Base-by-base conservation (phyloP, 2,329 filamentous ascomycete species). In the Coniochaeta sp. region DNA sequence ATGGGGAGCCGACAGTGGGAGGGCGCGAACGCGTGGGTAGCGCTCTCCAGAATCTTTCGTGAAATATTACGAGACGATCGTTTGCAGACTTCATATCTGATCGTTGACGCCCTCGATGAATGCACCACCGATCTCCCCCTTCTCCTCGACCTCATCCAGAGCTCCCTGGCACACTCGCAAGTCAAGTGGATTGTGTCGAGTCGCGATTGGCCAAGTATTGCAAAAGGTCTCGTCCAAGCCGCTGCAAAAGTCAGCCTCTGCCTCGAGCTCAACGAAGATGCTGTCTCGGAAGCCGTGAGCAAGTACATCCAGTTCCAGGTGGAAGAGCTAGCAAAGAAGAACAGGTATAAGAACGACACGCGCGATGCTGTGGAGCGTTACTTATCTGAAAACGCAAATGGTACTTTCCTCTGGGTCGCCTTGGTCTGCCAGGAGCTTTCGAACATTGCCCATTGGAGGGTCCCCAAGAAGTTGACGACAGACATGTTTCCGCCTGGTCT, bases 41-140 rank as follows among this genome's bases (percentile, higher is more conserved):
- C 69, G 8, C 58, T 81, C 26, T 70, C 67, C 3, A 63, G 72
- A 9, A 73, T 80, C 12, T 71, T 81, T 11, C 60, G 19, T 1
- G 64, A 69, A 33, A 76, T 81, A 16, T 59, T 82, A 1, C 33
- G 70, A 33, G 74, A 78, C 58, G 62, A 66, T 1, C 62, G 24
- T 6, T 56, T 75, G 12, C 22, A 64, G 6, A 65, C 5, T 0
- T 69, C 67, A 0, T 74, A 73, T 61, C 54, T 81, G 5, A 62
- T 81, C 2, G 67, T 82, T 34, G 76, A 81, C 65, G 77, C 74
- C 1, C 73, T 82, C 0, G 77, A 82, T 59, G 77, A 82, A 63
- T 81, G 78, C 62, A 62, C 40, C 43, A 61, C 33, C 6, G 71
- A 64, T 47, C 62, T 67, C n/a, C 9, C 57, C 2, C 33, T 66